Base-by-base conservation (phyloP, 2,329 filamentous ascomycete genomes). In the Xylogone sp. region DNA sequence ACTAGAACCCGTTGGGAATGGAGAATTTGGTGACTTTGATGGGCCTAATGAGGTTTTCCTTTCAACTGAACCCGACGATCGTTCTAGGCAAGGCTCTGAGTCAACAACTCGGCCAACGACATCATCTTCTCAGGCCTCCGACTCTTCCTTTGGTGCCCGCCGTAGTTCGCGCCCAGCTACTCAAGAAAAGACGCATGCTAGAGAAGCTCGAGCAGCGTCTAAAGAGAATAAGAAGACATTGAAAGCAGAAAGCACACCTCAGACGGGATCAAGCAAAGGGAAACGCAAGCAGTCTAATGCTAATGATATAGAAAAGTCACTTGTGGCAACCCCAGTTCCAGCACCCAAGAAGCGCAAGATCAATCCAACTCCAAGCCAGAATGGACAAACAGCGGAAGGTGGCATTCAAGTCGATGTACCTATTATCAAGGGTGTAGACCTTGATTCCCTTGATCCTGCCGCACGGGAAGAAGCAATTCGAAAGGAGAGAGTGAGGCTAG, bases 1-100 rank as follows among this genome's bases (percentile, higher is more conserved):
- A 39, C 34, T 39, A 13, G 34, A 39, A 16, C n/a, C 5, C 5
- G 34, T 39, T 39, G 34, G 34, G 13, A 7, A 7, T 39, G 34
- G 6, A 39, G 8, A 10, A 10, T 27, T 39, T 16, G 34, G 34
- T 9, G 34, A 52, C 29, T 42, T 48, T 39, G 48, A 44, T 21
- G 58, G 56, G 21, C 51, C 54, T n/a, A 49, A 62, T 24, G 56
- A 53, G 20, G 44, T 63, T 7, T 45, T 62, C 6, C 58, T 54
- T 45, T 62, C 60, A 22, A 60, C 59, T 2, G 60, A 62, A 47
- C 54, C 56, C 20, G 58, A 61, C 24, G 59, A 58, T 2, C 54
- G 53, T 29, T 57, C 55, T 24, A 53, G 45, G 20, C 52, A 18
- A 2, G 50, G 53, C 10, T 57, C 56, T 29, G 45, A 57, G 19